Base-by-base conservation (phyloP, 169 alveolate species). In the Sarcocystis neurona region DNA sequence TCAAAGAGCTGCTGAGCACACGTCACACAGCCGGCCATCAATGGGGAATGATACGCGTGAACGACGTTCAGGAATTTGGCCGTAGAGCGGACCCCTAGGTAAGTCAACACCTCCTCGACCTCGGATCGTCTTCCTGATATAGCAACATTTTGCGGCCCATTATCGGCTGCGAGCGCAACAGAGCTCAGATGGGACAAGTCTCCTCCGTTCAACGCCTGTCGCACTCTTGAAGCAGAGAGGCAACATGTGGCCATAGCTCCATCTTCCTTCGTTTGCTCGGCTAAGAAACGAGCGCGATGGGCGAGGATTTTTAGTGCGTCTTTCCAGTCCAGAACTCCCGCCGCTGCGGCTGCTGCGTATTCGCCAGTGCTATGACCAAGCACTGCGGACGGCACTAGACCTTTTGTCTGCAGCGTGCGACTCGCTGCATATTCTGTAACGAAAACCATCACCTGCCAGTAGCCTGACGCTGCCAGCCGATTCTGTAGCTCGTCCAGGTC, bases 311-410 rank as follows among this genome's bases (percentile, higher is more conserved):
- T 8, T 72, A 91, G 68, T 34, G 90, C 93, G 37, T 87, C 92
- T 58, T 66, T 79, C 88, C 88, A 77, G 23, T 18, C 60, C 86
- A 92, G 47, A n/a, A 88, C 91, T 1, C 95, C 95, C 6, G 94
- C 93, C 23, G 86, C 88, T n/a, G 89, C 92, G 44, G 95, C 95
- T 2, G 96, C 96, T 30, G 93, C 93, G 79, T 91, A 94, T 84
- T 94, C 96, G n/a, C 96, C 96, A 41, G 84, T 30, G 63, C 94
- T 87, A 87, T 93, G 96, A 5, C 96, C 96, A 30, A 93, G 43
- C n/a, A 93, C 96, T 12, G 74, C 85, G 2, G 79, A 94, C 0
- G 96, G 95, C 63, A 44, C 46, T 82, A 94, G 74, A 37, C 96
- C 96, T 4, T 89, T 84, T 10, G 92, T 91, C 58, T 70, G 89